Conservation (phyloP, 768 basidiomycete species). For the Mycena epipterygia region DNA sequence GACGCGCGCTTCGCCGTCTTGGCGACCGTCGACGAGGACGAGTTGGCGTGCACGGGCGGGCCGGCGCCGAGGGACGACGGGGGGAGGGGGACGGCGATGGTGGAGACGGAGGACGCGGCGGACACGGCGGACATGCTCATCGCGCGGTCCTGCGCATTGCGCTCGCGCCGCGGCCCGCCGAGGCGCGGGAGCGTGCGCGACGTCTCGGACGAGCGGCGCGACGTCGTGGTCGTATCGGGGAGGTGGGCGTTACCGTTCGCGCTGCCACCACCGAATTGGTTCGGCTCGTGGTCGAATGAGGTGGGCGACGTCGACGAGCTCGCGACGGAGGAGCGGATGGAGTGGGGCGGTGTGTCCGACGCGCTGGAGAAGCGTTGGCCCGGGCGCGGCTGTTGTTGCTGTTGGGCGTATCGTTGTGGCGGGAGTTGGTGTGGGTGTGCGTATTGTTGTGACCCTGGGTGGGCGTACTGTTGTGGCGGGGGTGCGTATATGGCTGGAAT, state of each 20-base stretch:
- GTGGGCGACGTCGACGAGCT: conserved; percentile 56
- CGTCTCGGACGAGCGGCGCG: conserved; percentile 81
- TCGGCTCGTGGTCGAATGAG: conserved; percentile 53
- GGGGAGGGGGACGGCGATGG: conserved; percentile 48
- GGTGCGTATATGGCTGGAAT: not conserved
- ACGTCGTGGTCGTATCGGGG: conserved; percentile 47
- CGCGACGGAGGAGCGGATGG: conserved; percentile 57
- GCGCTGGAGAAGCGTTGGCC: conserved; percentile 55
- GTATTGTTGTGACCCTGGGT: conserved; percentile 6
- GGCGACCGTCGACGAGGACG: conserved; percentile 19
- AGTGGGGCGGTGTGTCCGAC: conserved; percentile 50
- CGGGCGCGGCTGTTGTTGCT: conserved; percentile 41
- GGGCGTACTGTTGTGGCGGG: not conserved
- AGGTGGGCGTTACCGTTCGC: not conserved
- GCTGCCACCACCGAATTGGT: conserved; percentile 47
- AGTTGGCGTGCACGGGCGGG: conserved; percentile 16
- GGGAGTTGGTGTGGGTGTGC: not conserved
- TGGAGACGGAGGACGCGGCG: conserved; percentile 59
- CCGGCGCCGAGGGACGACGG: not conserved
- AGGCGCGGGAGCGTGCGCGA: conserved; percentile 69
- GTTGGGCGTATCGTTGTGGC: conserved; percentile 8
- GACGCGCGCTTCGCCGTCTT: conserved; percentile 58
- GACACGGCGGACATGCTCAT: conserved; percentile 82
- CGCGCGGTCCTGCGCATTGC: conserved; percentile 74
- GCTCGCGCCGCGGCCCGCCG: conserved; percentile 68